Evolutionary conservation across 202 grass and related monocot genomes (phyloP).

Genomic region (Cymbopogon flexuosus): DNA sequence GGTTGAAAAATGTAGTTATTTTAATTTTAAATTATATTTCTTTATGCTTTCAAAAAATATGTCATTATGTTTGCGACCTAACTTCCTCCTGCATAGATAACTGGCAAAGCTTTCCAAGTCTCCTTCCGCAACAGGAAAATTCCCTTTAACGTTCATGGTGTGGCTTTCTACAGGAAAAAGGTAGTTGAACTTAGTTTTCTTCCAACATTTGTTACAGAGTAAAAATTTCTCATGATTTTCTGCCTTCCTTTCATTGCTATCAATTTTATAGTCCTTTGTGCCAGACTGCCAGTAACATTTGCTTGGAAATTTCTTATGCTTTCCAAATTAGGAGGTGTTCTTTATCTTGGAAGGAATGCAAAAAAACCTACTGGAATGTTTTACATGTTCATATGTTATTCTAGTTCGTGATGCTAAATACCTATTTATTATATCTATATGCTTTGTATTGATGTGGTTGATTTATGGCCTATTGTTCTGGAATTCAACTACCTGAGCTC

Average conservation of each 20-base stretch:
- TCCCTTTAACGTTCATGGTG: slow-evolving; percentile 91
- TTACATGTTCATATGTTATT: slow-evolving; percentile 11
- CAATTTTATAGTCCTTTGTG: slow-evolving; percentile 19
- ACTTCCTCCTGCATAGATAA: slow-evolving; percentile 51
- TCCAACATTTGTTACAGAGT: neutral
- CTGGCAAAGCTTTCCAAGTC: slow-evolving; percentile 85
- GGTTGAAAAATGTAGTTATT: slow-evolving; percentile 39
- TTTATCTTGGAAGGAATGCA: neutral
- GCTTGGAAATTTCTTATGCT: slow-evolving; percentile 1
- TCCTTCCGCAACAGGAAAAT: slow-evolving; percentile 95
- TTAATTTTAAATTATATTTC: slow-evolving; percentile 22
- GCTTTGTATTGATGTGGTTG: neutral
- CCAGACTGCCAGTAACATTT: neutral
- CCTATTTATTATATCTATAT: slow-evolving; percentile 11
- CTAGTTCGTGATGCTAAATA: neutral
- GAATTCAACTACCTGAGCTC: neutral
- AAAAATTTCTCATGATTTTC: slow-evolving; percentile 25
- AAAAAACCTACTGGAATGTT: neutral
- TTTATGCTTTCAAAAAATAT: slow-evolving; percentile 26
- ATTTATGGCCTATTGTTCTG: neutral
- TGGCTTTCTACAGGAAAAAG: slow-evolving; percentile 98
- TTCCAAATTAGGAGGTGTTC: slow-evolving; percentile 8
- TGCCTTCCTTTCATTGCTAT: slow-evolving; percentile 1
- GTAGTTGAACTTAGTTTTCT: slow-evolving; percentile 36
- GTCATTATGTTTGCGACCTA: slow-evolving; percentile 30